Percentiles rank a stretch among this genome's conserved stretches.
These are phyloP conservation scores for Amaranthus cruentus DNA, from an alignment of 148 eudicot genomes.

Conservation along the genomic window DNA sequence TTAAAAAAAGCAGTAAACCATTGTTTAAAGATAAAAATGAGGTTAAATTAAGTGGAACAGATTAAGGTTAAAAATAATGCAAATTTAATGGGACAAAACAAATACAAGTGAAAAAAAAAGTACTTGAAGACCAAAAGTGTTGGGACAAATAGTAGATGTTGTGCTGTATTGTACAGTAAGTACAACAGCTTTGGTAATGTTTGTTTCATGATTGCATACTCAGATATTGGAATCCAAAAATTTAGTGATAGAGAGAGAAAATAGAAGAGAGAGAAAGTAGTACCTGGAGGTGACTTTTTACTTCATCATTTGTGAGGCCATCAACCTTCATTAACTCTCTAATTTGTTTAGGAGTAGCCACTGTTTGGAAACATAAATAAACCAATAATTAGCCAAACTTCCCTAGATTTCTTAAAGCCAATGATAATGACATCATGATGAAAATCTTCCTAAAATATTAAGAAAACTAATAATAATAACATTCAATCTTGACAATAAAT, in stretches of 20 bases:
- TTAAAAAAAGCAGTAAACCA: too few species aligned
- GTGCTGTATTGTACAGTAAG: conserved; percentile 19
- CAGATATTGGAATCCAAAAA: background rate
- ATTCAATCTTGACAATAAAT: background rate
- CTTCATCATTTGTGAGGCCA: conserved; percentile 99
- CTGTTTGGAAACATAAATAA: conserved; percentile 38
- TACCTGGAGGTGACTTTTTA: conserved; percentile 98
- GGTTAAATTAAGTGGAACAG: too few species aligned
- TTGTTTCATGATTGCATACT: conserved; percentile 25
- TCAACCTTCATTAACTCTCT: conserved; percentile 99
- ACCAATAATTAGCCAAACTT: conserved; percentile 12
- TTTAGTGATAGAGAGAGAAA: conserved; percentile 16
- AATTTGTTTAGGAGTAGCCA: conserved; percentile 97
- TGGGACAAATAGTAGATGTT: conserved; percentile 23
- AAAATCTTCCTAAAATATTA: background rate
- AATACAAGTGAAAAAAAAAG: too few species aligned
- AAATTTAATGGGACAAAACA: background rate
- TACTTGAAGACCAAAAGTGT: conserved; percentile 15
- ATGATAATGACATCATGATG: conserved; percentile 23
- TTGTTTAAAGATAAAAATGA: too few species aligned
- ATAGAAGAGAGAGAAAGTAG: conserved; percentile 17
- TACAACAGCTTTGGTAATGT: conserved; percentile 27
- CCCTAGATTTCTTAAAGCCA: conserved; percentile 1
- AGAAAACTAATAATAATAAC: background rate
- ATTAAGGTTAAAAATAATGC: too few species aligned